Evolutionary conservation across 371 early-diverging fungal species (phyloP).

Genomic region (Mucor velutinosus): DNA sequence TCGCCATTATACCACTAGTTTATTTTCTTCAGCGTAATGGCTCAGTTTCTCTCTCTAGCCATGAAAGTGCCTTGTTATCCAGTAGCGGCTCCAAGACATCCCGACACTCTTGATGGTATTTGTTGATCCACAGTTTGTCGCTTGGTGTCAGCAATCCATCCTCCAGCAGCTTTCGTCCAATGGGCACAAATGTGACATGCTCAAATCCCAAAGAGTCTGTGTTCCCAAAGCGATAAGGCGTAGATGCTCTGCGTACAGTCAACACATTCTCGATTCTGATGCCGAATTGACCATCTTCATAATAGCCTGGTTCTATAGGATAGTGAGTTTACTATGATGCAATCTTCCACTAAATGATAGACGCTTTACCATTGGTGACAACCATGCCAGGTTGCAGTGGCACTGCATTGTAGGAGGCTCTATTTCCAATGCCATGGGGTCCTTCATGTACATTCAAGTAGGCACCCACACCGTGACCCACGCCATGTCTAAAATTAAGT

Average conservation of each 20-base stretch:
- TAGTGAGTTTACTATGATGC: not conserved
- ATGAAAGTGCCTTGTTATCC: constrained; percentile 63
- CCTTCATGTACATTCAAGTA: constrained; percentile 98
- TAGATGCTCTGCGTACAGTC: constrained; percentile 63
- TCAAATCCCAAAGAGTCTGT: constrained; percentile 84
- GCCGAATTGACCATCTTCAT: constrained; percentile 96
- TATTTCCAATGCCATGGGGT: constrained; percentile 92
- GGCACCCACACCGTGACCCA: constrained; percentile 99
- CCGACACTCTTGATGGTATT: constrained; percentile 78
- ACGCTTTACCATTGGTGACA: constrained; percentile 74
- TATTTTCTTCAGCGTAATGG: constrained; percentile 5
- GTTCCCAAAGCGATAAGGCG: constrained; percentile 76
- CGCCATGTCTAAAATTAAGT: constrained; percentile 96
- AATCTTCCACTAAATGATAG: not conserved
- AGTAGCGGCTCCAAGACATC: constrained; percentile 76
- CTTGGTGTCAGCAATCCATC: constrained; percentile 55
- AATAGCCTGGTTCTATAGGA: constrained; percentile 93
- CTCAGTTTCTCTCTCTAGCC: constrained; percentile 76
- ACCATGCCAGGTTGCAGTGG: constrained; percentile 83
- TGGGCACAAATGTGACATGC: constrained; percentile 86
- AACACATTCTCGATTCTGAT: constrained; percentile 96
- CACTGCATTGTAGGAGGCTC: constrained; percentile 67
- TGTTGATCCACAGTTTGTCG: constrained; percentile 85
- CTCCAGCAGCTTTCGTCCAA: constrained; percentile 76
- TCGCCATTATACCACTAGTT: not conserved